phyloP scores from a whole-genome alignment of 768 basidiomycete genomes.

The Vararia minispora region DNA sequence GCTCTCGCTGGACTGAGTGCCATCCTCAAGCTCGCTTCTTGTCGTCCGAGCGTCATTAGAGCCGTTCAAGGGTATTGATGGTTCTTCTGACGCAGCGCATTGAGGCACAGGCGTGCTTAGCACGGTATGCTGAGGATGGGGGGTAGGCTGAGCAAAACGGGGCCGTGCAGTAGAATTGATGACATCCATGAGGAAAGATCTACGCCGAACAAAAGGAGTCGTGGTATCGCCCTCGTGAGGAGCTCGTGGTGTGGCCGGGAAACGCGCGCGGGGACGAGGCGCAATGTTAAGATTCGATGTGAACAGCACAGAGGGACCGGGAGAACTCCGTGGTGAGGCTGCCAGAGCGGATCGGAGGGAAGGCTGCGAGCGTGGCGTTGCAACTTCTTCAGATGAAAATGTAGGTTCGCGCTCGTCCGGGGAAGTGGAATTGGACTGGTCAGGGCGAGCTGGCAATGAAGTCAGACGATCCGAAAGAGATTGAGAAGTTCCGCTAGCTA shows the following conservation, averaged over 20 bases:
- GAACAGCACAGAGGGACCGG: constrained; percentile 41
- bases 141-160: constrained; percentile 51
- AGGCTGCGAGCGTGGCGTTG: constrained; percentile 9
- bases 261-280: constrained; percentile 50
- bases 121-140: constrained; percentile 34
- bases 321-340: constrained; percentile 40
- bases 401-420: constrained; percentile 39
- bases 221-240: constrained; percentile 27
- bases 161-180: constrained; percentile 78
- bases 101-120: not conserved
- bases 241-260: constrained; percentile 27
- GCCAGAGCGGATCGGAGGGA: constrained; percentile 23
- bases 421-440: not conserved
- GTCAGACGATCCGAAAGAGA: constrained; percentile 7
- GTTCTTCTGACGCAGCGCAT: constrained; percentile 6
- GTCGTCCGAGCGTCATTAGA: no score
- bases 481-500: no score
- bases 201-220: constrained; percentile 64
- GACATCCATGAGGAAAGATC: constrained; percentile 74
- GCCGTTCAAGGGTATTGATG: no score
- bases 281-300: constrained; percentile 64
- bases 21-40: no score
- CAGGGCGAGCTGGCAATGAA: not conserved
- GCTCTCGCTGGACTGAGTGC: no score
- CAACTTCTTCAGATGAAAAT: constrained; percentile 54